Base-by-base conservation (phyloP, 306 rosid genomes). In the Vigna radiata region DNA sequence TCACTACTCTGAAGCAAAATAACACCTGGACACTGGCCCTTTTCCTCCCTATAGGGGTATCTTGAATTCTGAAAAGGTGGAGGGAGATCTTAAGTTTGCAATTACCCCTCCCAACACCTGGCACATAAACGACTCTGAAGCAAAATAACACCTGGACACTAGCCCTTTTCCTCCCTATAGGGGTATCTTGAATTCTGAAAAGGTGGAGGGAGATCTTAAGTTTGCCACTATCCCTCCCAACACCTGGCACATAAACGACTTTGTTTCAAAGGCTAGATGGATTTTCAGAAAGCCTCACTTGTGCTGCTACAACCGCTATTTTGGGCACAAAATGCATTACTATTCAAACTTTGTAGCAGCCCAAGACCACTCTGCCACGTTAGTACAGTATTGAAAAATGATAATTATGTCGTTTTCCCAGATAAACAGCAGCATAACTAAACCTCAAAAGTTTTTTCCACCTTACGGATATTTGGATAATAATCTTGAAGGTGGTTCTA, bases 401-500 rank as follows among this genome's bases (percentile, higher is more conserved):
- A 36, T 6, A 17, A 52, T 11, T 6, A 52, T 37, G 15, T 15
- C 18, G 50, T 8, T 33, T 21, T 29, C 13, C 76, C 65, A 54
- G 31, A 50, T 71, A 36, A 54, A 33, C 64, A 71, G 12, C 33
- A 71, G 12, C 33, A 71, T 12, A 52, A 53, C 43, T 53, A 54
- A 54, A 39, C 65, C 13, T 14, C 7, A 41, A 18, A 67, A 46
- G 8, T 21, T 46, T 25, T 27, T 17, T 17, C 19, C 7, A 1
- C 19, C 72, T 12, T 44, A 44, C 7, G 11, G 11, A 39, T 39
- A 39, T 8, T 43, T 67, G 37, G 72, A 44, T 44, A 66, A 43
- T 21, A 43, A 66, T 67, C 37, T 44, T 43, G 21, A 37, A 7
- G 36, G 37, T 15, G 14, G 37, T 69, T 49, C 59, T 14, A 16